Conservation (phyloP, 257 asterid genomes). For the Solanum appendiculatum region DNA sequence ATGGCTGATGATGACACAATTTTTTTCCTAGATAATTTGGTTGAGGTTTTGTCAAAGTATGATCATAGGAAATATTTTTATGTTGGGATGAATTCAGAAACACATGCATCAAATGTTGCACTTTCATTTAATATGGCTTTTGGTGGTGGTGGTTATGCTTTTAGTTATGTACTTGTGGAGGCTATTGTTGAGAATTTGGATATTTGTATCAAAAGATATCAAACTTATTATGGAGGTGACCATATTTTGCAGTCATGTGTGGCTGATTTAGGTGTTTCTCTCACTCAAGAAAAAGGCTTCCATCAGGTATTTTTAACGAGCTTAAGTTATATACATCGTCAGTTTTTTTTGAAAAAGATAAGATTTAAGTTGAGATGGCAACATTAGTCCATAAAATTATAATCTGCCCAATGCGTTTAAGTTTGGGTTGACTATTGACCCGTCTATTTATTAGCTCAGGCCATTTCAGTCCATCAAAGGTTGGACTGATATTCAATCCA, state of each 20-base stretch:
- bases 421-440: background rate
- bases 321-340: background rate
- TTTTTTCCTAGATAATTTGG: conserved; percentile 29
- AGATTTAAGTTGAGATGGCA: background rate
- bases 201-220: conserved; percentile 31
- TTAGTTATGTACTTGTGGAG: conserved; percentile 44
- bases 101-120: conserved; percentile 12
- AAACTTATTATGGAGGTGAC: conserved; percentile 26
- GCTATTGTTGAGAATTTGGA: conserved; percentile 44
- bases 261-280: conserved; percentile 42
- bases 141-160: conserved; percentile 24
- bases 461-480: accelerated
- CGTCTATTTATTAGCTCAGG: too few species aligned
- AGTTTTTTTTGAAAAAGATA: too few species aligned
- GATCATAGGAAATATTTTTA: conserved; percentile 37
- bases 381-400: background rate
- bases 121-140: conserved; percentile 45
- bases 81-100: conserved; percentile 40
- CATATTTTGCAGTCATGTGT: conserved; percentile 33
- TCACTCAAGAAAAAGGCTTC: conserved; percentile 36
- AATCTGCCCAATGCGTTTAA: accelerated
- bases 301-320: conserved; percentile 22
- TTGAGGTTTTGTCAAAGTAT: conserved; percentile 26
- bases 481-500: accelerated
- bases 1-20: conserved; percentile 47